These are phyloP conservation scores for Lepidopterella palustris DNA, from an alignment of 495 filamentous ascomycete species.

Conservation along the genomic window DNA sequence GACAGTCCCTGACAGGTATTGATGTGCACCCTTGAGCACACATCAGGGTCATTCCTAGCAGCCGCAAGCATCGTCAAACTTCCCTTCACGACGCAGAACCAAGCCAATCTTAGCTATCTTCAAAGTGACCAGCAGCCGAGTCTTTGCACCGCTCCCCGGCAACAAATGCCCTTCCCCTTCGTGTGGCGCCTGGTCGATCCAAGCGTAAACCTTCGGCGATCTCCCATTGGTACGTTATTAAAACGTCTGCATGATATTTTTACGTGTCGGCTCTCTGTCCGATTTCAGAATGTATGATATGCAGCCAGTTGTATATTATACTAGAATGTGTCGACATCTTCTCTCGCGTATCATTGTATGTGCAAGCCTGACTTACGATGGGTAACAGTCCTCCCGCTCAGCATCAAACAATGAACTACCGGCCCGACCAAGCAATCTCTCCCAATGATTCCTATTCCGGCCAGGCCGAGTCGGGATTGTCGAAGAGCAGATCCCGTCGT, in stretches of 20 bases:
- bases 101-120: too few species aligned
- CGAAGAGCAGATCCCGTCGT: conserved; percentile 21
- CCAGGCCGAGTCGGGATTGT: not conserved
- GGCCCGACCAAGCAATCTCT: conserved; percentile 1
- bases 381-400: not conserved
- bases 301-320: not conserved
- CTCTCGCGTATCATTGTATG: not conserved
- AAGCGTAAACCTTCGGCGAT: not conserved
- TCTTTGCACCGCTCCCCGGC: not conserved
- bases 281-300: not conserved
- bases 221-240: not conserved
- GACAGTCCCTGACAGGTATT: not conserved
- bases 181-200: not conserved
- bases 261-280: not conserved
- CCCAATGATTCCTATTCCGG: conserved; percentile 17
- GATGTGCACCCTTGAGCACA: not conserved
- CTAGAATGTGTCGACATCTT: not conserved
- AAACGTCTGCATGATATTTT: not conserved
- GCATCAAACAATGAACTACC: not conserved
- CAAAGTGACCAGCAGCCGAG: too few species aligned
- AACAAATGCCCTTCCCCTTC: not conserved
- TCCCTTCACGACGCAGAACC: too few species aligned
- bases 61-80: not conserved
- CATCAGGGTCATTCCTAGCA: not conserved
- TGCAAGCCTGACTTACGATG: not conserved